Percentiles rank a stretch among this genome's conserved stretches.
These are phyloP conservation scores for Metschnikowia corniflorae DNA, from an alignment of 805 yeast species.

Conservation along the genomic window DNA sequence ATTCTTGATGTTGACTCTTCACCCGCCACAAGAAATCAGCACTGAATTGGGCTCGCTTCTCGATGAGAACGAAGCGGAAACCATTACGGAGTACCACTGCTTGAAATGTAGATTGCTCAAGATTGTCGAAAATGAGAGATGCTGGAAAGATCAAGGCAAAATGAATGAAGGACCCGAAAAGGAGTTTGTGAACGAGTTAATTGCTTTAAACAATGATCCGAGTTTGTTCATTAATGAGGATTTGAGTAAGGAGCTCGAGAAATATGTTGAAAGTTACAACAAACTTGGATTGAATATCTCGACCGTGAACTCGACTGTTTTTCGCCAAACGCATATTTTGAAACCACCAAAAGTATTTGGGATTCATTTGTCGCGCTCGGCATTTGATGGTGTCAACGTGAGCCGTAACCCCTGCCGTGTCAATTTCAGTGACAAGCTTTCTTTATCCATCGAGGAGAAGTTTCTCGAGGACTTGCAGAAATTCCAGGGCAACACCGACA, in stretches of 20 bases:
- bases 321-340: constrained; percentile 58
- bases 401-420: constrained; percentile 76
- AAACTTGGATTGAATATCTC: constrained; percentile 42
- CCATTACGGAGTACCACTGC: constrained; percentile 79
- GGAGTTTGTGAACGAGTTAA: constrained; percentile 32
- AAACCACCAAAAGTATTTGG: constrained; percentile 69
- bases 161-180: constrained; percentile 24
- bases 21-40: constrained; percentile 57
- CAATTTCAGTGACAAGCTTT: constrained; percentile 52
- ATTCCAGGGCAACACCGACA: constrained; percentile 24
- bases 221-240: constrained; percentile 61
- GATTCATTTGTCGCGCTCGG: constrained; percentile 83
- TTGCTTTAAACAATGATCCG: constrained; percentile 32
- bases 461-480: constrained; percentile 35
- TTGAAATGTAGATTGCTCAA: constrained; percentile 54
- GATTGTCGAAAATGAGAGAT: constrained; percentile 29
- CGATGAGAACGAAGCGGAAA: constrained; percentile 55
- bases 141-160: constrained; percentile 19
- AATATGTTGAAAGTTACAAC: constrained; percentile 46
- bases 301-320: constrained; percentile 58
- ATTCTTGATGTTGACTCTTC: constrained; percentile 68
- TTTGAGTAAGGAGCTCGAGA: constrained; percentile 46
- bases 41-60: constrained; percentile 54
- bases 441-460: constrained; percentile 46
- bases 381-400: constrained; percentile 62